These are phyloP conservation scores for Pseudoperonospora humuli DNA, from an alignment of 352 stramenopile genomes.

Conservation along the genomic window DNA sequence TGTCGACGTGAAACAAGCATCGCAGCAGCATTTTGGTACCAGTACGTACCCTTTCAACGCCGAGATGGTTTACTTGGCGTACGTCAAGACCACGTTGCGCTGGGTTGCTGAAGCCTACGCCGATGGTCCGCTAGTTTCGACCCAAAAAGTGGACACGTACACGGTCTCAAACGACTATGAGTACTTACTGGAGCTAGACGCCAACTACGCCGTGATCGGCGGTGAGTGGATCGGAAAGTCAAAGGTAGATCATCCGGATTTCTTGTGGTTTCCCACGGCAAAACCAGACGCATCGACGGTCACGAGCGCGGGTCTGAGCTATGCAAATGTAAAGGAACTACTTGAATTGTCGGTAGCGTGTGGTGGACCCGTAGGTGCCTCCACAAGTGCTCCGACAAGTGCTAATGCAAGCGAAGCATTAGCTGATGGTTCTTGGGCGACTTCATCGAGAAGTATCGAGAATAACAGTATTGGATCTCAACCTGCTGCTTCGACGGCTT, in stretches of 20 bases:
- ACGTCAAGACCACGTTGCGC: conserved; percentile 34
- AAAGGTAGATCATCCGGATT: conserved; percentile 26
- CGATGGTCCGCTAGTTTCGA: conserved; percentile 29
- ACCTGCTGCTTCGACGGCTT: too few species aligned
- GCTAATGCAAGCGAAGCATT: too few species aligned
- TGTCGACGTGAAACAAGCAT: conserved; percentile 16
- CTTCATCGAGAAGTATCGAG: too few species aligned
- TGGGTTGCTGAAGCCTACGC: conserved; percentile 40
- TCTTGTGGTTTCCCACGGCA: conserved; percentile 28
- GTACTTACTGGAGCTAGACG: conserved; percentile 35
- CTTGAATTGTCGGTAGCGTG: conserved; percentile 20
- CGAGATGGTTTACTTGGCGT: conserved; percentile 28
- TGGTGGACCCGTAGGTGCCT: neutral
- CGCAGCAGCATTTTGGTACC: conserved; percentile 27
- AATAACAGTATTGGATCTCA: too few species aligned
- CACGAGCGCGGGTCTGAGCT: too few species aligned
- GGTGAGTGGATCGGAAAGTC: conserved; percentile 30
- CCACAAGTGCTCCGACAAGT: neutral
- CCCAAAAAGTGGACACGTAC: conserved; percentile 17
- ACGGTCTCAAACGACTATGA: conserved; percentile 25
- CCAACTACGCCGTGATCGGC: conserved; percentile 26
- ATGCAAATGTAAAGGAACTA: conserved; percentile 26
- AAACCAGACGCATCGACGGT: conserved; percentile 23
- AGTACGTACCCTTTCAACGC: conserved; percentile 41
- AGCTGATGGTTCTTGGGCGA: too few species aligned